Evolutionary conservation across 2,329 filamentous ascomycete species (phyloP), one percentile per base, ranked within the genome.

Genomic region (Aspergillus sp.): DNA sequence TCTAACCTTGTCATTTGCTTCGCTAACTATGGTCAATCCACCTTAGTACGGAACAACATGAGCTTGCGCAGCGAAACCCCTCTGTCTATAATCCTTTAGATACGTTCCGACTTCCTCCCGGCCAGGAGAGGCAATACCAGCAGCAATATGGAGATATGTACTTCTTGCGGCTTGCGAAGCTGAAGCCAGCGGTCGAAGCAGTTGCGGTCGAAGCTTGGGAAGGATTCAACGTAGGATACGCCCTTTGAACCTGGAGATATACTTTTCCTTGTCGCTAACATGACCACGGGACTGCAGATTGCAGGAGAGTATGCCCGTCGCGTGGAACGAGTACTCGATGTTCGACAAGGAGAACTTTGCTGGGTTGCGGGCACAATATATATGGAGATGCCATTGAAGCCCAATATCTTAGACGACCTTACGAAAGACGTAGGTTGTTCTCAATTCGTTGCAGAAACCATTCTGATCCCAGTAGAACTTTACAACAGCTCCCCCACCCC

Each of bases 91-190:
- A 86, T 56, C 87, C 93, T 0, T 82, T 96, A 27, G 78, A 86
- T 54, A 89, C 87, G 7, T 98, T 92, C 74, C 79, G 79, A 49
- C 84, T 98, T 9, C 83, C 89, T 22, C 88, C 80, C 62, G 83
- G 83, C 24, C 75, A 80, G 42, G 76, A 80, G 37, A 80, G 82
- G 61, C 89, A 92, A 54, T 99, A 98, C 74, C 83, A 93, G 73
- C 95, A 98, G 74, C 95, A 99, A 77, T 99, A 90, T 83, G 91
- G 89, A 61, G 95, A 99, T 75, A 93, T 98, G 86, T 99, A 99
- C 82, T 99, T 97, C 72, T 74, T 97, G 66, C 89, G 95, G 12
- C 83, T 99, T 22, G 86, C 91, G 39, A 89, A 90, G 75, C 85
- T 99, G 73, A 97, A 93, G 76, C 90, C 92, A 9, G 83, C 85